Evolutionary conservation across 371 early-diverging fungal genomes (phyloP).

Genomic region (Mortierella sp.): DNA sequence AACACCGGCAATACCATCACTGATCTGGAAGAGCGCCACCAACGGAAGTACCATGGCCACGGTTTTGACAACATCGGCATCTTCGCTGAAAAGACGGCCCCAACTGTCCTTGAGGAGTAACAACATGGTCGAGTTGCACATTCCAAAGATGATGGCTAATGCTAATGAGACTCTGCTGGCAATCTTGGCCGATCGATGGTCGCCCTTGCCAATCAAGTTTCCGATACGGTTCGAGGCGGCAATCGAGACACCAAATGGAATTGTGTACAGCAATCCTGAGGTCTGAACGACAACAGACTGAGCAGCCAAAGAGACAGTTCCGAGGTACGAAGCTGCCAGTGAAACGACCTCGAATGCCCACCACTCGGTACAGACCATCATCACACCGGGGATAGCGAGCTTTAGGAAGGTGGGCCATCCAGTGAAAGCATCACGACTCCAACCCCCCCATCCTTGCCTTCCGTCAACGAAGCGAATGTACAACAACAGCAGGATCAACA

Average conservation of each 20-base stretch:
- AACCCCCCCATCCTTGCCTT: slow-evolving; percentile 87
- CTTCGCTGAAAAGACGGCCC: slow-evolving; percentile 78
- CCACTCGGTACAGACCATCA: slow-evolving; percentile 86
- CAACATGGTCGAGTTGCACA: slow-evolving; percentile 47
- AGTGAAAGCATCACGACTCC: slow-evolving; percentile 78
- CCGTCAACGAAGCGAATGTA: slow-evolving; percentile 82
- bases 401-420: slow-evolving; percentile 77
- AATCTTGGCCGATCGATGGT: slow-evolving; percentile 49
- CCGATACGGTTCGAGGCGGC: slow-evolving; percentile 88
- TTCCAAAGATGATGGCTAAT: slow-evolving; percentile 53
- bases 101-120: slow-evolving; percentile 61
- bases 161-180: slow-evolving; percentile 47
- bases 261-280: slow-evolving; percentile 77
- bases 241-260: slow-evolving; percentile 80
- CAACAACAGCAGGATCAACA: slow-evolving; percentile 68
- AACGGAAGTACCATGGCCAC: slow-evolving; percentile 84
- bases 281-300: slow-evolving; percentile 88
- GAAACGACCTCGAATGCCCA: slow-evolving; percentile 83
- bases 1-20: slow-evolving; percentile 77
- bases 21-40: slow-evolving; percentile 86
- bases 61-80: slow-evolving; percentile 74
- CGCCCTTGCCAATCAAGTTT: slow-evolving; percentile 73
- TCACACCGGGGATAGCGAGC: slow-evolving; percentile 79
- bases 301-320: slow-evolving; percentile 85
- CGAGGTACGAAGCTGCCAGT: slow-evolving; percentile 83